Conservation (phyloP, 306 rosid species). For the Rubus idaeus region DNA sequence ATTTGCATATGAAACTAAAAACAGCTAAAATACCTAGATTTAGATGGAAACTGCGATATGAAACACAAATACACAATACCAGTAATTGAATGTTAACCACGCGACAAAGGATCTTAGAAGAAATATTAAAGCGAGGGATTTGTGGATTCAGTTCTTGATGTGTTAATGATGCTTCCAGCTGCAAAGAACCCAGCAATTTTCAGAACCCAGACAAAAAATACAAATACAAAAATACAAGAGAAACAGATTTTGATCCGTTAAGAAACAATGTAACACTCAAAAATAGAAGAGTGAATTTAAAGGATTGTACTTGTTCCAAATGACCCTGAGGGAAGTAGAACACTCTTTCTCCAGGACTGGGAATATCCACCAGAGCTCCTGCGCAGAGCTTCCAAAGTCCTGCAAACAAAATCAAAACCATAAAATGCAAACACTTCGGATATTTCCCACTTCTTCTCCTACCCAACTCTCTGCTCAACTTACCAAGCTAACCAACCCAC, state of each 20-base stretch:
- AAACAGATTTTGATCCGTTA: conserved; percentile 9
- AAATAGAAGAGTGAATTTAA: conserved; percentile 26
- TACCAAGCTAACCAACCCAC: conserved; percentile 51
- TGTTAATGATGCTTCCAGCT: conserved; percentile 78
- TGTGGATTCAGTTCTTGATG: conserved; percentile 69
- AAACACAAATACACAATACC: conserved; percentile 68
- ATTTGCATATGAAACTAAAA: neutral
- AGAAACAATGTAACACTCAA: conserved; percentile 16
- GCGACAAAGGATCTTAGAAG: conserved; percentile 73
- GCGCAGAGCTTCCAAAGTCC: conserved; percentile 87
- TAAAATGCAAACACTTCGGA: conserved; percentile 17
- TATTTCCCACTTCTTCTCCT: conserved; percentile 24
- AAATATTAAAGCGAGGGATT: conserved; percentile 68
- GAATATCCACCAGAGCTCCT: conserved; percentile 87
- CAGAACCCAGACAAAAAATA: neutral
- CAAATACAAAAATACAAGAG: conserved; percentile 21
- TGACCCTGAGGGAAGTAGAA: conserved; percentile 95
- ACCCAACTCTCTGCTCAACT: conserved; percentile 5
- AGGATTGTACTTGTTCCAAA: conserved; percentile 70
- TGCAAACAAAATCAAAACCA: conserved; percentile 21
- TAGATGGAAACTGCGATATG: conserved; percentile 1
- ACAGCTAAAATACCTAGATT: conserved; percentile 4
- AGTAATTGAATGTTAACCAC: conserved; percentile 51
- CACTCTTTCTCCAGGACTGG: conserved; percentile 52
- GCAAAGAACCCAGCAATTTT: conserved; percentile 32